Percentiles rank a stretch among this genome's conserved stretches.
These are phyloP conservation scores for Auricularia auricula-judae DNA, from an alignment of 768 basidiomycete genomes.

Conservation along the genomic window DNA sequence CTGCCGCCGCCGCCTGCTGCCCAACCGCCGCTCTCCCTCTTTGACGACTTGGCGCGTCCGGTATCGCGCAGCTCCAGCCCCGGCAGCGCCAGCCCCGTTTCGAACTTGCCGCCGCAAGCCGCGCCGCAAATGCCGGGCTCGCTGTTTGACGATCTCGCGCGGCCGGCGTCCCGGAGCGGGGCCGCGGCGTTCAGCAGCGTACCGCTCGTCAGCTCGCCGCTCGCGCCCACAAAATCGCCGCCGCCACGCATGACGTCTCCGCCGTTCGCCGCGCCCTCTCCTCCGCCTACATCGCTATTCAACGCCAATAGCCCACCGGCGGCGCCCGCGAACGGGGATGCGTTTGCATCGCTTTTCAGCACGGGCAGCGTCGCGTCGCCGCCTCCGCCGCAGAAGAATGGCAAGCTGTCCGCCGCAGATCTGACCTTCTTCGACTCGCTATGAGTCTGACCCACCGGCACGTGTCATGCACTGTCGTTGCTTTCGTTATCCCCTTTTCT, in stretches of 20 bases:
- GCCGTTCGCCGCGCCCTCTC: background rate
- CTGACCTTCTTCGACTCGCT: background rate
- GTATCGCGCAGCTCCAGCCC: too few relatives aligned
- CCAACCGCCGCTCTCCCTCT: too few relatives aligned
- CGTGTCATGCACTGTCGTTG: background rate
- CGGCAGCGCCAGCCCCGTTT: background rate
- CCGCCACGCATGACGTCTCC: background rate
- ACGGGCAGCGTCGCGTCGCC: background rate
- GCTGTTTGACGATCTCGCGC: background rate
- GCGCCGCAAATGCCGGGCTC: background rate
- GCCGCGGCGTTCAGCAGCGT: background rate
- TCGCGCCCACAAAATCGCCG: background rate
- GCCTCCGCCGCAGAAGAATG: background rate
- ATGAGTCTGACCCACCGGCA: background rate
- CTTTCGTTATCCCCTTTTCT: background rate
- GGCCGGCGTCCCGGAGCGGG: background rate
- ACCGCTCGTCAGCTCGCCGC: background rate
- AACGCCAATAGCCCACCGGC: background rate
- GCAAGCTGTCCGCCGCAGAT: background rate
- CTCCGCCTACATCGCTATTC: background rate
- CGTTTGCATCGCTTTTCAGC: background rate
- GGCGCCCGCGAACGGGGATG: background rate
- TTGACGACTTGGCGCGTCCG: too few relatives aligned
- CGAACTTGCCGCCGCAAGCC: background rate
- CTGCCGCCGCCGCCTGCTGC: background rate